These are phyloP conservation scores for Fusarium coicis DNA, from an alignment of 2,329 filamentous ascomycete species.

Conservation along the genomic window DNA sequence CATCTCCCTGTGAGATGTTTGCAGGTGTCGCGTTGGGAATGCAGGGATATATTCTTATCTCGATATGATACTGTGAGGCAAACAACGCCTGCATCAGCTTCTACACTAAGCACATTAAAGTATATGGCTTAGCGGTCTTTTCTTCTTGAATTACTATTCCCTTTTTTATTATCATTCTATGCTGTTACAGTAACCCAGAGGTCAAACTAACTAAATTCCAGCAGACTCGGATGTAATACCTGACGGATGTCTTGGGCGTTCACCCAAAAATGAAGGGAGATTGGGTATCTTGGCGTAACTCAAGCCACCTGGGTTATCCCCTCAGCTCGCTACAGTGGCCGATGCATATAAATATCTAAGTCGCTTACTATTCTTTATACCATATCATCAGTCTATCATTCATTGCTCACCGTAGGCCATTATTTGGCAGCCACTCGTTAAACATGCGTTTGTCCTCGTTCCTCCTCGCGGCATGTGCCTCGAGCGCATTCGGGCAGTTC, in stretches of 20 bases:
- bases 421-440: neutral
- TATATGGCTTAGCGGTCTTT: neutral
- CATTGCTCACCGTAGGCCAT: neutral
- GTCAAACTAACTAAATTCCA: accelerated
- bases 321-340: neutral
- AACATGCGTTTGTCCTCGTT: neutral
- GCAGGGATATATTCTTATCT: neutral
- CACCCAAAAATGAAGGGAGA: neutral
- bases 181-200: too few species aligned
- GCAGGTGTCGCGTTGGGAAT: neutral
- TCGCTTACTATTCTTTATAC: accelerated
- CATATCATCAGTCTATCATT: neutral
- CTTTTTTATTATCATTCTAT: neutral
- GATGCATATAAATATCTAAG: neutral
- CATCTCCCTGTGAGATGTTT: neutral
- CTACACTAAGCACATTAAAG: neutral
- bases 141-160: accelerated
- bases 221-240: too few species aligned
- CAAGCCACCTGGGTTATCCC: neutral
- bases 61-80: neutral
- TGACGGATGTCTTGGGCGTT: neutral
- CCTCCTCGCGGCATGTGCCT: neutral
- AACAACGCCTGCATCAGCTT: neutral
- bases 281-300: neutral
- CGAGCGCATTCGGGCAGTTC: neutral